Base-by-base conservation (phyloP, 805 yeast species). In the Sungouiozyma intestinalis region DNA sequence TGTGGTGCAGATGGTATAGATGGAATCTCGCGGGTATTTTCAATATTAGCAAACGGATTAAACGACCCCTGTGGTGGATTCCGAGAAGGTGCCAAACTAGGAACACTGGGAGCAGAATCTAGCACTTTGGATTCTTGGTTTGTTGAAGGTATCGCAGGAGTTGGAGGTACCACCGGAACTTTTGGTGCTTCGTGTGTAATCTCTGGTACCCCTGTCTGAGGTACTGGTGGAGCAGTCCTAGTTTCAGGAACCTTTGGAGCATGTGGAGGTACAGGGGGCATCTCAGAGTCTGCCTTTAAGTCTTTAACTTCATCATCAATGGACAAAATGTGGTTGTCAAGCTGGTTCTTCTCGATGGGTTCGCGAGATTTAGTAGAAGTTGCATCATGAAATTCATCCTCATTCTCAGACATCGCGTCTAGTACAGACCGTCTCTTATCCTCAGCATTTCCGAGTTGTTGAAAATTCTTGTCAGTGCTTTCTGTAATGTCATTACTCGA, bases 211-310 rank as follows among this genome's bases (percentile, higher is more conserved):
- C 11, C 11, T 24, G 11, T 6, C 11, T 24, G 29, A 24, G 29
- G 29, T 24, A 24, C 11, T 24, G 29, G 29, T 7, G 29, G 29
- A 24, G 29, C 9, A 24, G 29, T n/a, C n/a, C 14, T 6, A 18
- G n/a, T 19, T 35, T 18, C 38, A 17, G n/a, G 7, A 18, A 4
- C 14, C 20, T 5, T 24, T 24, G 29, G 35, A 17, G 16, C 33
- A 16, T 17, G 19, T 34, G 40, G 34, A 20, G 44, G 44, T 8
- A 49, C 43, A 21, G 49, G 52, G 19, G 42, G 47, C 14, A 39
- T 13, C 3, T 35, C 38, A 11, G 43, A 21, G 19, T 36, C 33
- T 8, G 16, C 40, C 2, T 16, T 27, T 4, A 15, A 18, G 18
- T 21, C 40, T 17, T 19, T 18, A 4, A 16, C n/a, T 16, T 13